Percentiles rank a stretch among this genome's conserved stretches.
Evolutionary conservation across 2,329 filamentous ascomycete species (phyloP).

Genomic region (Colletotrichum phormii): DNA sequence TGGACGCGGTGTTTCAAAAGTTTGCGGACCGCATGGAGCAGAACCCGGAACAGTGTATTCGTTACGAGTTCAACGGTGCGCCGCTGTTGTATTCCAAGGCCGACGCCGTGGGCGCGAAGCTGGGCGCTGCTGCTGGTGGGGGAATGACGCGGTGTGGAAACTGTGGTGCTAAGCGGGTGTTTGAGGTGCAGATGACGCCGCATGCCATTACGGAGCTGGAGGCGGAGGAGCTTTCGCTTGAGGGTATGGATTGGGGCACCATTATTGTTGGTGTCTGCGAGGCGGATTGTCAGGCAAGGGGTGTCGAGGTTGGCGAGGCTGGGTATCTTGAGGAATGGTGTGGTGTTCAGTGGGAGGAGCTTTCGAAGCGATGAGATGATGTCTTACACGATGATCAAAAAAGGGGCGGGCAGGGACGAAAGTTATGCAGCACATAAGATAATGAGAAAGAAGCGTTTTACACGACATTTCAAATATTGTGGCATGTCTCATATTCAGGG

Average conservation of each 20-base stretch:
- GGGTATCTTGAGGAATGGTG: conserved; percentile 95
- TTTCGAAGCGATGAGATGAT: conserved; percentile 52
- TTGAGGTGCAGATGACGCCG: conserved; percentile 93
- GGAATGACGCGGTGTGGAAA: conserved; percentile 79
- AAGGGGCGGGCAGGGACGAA: conserved; percentile 40
- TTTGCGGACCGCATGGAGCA: conserved; percentile 83
- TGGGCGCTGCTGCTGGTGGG: conserved; percentile 51
- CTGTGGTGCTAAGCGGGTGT: conserved; percentile 81
- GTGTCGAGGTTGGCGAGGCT: conserved; percentile 69
- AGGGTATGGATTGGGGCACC: conserved; percentile 99
- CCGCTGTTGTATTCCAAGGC: conserved; percentile 85
- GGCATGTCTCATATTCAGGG: conserved; percentile 38
- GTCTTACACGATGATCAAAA: conserved; percentile 36
- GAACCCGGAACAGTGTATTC: conserved; percentile 85
- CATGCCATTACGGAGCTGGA: conserved; percentile 92
- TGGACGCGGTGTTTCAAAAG: conserved; percentile 82
- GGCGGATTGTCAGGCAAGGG: conserved; percentile 76
- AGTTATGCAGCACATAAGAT: not conserved
- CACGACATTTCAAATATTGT: conserved; percentile 31
- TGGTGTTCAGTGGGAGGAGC: conserved; percentile 98
- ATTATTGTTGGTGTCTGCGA: conserved; percentile 88
- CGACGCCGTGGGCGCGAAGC: conserved; percentile 77
- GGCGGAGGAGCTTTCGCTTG: conserved; percentile 74
- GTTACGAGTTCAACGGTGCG: conserved; percentile 80
- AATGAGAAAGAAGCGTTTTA: not conserved